A percentile compares a stretch with the other conserved stretches of the same genome.
Conservation (phyloP, 2,329 filamentous ascomycete genomes). For the Alternaria alternata region DNA sequence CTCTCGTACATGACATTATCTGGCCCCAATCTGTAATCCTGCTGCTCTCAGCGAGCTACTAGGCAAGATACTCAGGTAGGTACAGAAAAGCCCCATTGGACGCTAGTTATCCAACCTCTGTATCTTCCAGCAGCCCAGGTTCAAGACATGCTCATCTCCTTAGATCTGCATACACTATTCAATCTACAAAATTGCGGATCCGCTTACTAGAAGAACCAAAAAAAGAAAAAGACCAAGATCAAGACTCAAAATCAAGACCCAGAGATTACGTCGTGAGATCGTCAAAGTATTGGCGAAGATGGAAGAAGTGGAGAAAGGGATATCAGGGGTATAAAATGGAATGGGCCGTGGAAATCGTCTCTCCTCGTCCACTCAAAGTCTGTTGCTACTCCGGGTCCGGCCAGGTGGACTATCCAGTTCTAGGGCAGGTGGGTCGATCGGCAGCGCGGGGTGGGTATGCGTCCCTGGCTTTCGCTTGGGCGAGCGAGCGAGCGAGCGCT, state of each 20-base stretch:
- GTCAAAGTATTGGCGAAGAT: slow-evolving; percentile 25
- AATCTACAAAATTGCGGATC: slow-evolving; percentile 16
- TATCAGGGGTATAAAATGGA: slow-evolving; percentile 42
- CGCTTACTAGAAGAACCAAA: slow-evolving; percentile 14
- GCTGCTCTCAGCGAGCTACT: not conserved
- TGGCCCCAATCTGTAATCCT: slow-evolving; percentile 3
- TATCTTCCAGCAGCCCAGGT: slow-evolving; percentile 11
- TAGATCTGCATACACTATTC: slow-evolving; percentile 9
- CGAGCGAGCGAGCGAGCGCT: slow-evolving; percentile 2
- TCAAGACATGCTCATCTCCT: slow-evolving; percentile 9
- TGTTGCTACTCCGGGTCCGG: slow-evolving; percentile 5
- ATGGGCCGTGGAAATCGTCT: slow-evolving; percentile 22
- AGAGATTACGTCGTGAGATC: slow-evolving; percentile 33
- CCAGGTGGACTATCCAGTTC: slow-evolving; percentile 1
- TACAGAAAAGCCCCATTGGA: too few species aligned
- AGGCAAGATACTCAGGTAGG: not conserved
- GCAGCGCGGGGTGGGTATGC: slow-evolving; percentile 4
- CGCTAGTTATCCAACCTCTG: not conserved
- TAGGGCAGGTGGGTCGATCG: slow-evolving; percentile 10
- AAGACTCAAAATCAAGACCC: slow-evolving; percentile 5
- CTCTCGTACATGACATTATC: not conserved
- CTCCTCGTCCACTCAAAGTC: slow-evolving; percentile 9
- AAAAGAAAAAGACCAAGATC: slow-evolving; percentile 1
- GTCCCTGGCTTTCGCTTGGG: slow-evolving; percentile 1
- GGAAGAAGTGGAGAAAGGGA: slow-evolving; percentile 28